phyloP scores from a whole-genome alignment of 352 stramenopile genomes.

The Phytophthora fragariaefolia region DNA sequence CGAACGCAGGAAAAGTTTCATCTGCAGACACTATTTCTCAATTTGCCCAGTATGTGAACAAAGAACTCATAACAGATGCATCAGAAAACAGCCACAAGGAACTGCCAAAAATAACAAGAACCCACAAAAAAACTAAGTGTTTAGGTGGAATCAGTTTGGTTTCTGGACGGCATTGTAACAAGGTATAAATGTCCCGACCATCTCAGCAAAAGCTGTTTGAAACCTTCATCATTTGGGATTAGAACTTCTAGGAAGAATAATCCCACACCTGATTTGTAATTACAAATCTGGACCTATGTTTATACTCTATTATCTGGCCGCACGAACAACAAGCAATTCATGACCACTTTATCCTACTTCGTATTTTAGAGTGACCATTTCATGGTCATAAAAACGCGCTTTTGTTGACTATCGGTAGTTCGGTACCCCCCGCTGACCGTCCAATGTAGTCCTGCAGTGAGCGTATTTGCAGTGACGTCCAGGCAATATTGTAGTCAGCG shows the following conservation, averaged over 20 bases:
- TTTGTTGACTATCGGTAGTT: too few species aligned
- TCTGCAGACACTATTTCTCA: too few species aligned
- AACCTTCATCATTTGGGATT: slow-evolving; percentile 89
- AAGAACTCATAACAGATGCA: too few species aligned
- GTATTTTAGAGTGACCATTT: too few species aligned
- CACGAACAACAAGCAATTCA: not conserved
- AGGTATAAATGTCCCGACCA: slow-evolving; percentile 81
- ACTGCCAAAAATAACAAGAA: not conserved
- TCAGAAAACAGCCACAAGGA: not conserved
- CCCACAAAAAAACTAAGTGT: not conserved
- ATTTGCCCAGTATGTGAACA: too few species aligned
- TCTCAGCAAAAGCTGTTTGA: slow-evolving; percentile 72
- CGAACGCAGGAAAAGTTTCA: too few species aligned
- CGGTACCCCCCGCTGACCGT: too few species aligned
- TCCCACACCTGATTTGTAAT: slow-evolving; percentile 63
- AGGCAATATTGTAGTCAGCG: too few species aligned
- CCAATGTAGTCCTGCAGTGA: too few species aligned
- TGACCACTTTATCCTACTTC: too few species aligned
- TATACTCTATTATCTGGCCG: not conserved
- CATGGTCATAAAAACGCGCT: too few species aligned
- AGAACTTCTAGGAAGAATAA: slow-evolving; percentile 86
- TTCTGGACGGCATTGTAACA: slow-evolving; percentile 82
- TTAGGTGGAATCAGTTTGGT: slow-evolving; percentile 59
- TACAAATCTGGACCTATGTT: not conserved
- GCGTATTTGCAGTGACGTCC: too few species aligned